Conservation (phyloP, 2,329 filamentous ascomycete genomes). For the Alternaria incomplexa region DNA sequence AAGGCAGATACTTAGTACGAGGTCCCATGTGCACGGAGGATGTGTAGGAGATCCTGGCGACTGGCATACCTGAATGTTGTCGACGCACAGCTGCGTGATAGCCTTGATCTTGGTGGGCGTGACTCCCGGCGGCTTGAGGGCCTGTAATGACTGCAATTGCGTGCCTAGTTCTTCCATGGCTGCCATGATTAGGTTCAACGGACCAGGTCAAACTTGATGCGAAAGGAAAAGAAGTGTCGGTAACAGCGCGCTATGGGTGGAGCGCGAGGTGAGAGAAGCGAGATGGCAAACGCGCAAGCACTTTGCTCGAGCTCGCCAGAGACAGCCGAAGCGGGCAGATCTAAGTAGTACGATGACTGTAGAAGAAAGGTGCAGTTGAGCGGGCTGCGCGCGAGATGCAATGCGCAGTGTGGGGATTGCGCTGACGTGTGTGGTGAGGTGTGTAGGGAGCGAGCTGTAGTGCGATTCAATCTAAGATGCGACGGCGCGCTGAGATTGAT, state of each 20-base stretch:
- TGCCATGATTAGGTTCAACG: slow-evolving; percentile 57
- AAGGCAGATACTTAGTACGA: slow-evolving; percentile 32
- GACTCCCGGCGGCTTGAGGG: slow-evolving; percentile 90
- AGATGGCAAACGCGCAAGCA: slow-evolving; percentile 32
- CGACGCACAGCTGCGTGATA: slow-evolving; percentile 85
- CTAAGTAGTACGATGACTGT: slow-evolving; percentile 36
- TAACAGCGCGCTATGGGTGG: slow-evolving; percentile 10
- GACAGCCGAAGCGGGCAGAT: slow-evolving; percentile 27
- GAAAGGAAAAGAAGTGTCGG: slow-evolving; percentile 21
- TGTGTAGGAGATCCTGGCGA: slow-evolving; percentile 14
- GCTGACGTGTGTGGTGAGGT: slow-evolving; percentile 29
- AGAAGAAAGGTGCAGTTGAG: slow-evolving; percentile 31
- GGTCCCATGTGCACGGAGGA: slow-evolving; percentile 13
- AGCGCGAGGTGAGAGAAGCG: slow-evolving; percentile 23
- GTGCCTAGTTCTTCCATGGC: slow-evolving; percentile 90
- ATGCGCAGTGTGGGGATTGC: slow-evolving; percentile 20
- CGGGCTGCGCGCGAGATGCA: slow-evolving; percentile 25
- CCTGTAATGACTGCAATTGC: slow-evolving; percentile 88
- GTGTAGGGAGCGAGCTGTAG: slow-evolving; percentile 21
- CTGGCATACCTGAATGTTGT: slow-evolving; percentile 48
- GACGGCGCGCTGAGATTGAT: slow-evolving; percentile 25
- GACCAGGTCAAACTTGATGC: slow-evolving; percentile 29
- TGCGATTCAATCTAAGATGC: slow-evolving; percentile 33
- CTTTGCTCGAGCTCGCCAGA: slow-evolving; percentile 35
- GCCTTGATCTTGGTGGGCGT: slow-evolving; percentile 89